phyloP scores from a whole-genome alignment of 129 eudicot species.

The Flaveria sonorensis region DNA sequence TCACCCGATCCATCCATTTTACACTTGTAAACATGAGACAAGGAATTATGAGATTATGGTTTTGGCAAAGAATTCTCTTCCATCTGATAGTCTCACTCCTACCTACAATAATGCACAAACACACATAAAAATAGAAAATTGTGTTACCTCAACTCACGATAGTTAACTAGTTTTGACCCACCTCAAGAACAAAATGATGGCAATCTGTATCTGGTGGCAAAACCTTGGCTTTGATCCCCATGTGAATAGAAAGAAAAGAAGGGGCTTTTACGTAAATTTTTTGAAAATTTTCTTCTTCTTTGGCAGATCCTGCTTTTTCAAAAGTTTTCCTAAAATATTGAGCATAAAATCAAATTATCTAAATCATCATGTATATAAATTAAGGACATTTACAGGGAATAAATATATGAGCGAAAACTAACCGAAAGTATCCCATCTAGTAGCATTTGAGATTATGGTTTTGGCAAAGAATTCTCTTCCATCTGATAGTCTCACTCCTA shows the following conservation, averaged over 20 bases:
- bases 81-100: conserved; percentile 86
- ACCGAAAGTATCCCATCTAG: conserved; percentile 99
- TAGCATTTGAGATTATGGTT: conserved; percentile 91
- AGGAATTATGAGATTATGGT: conserved; percentile 46
- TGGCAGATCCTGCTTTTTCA: conserved; percentile 76
- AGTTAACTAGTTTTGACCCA: conserved; percentile 19
- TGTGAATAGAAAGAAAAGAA: conserved; percentile 93
- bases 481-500: conserved; percentile 83
- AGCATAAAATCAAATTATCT: background rate
- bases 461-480: conserved; percentile 90
- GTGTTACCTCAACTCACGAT: conserved; percentile 5
- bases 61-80: conserved; percentile 86
- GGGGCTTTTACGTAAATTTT: conserved; percentile 92
- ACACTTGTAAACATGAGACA: background rate
- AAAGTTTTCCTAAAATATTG: conserved; percentile 67
- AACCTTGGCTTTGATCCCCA: conserved; percentile 89
- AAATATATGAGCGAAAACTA: conserved; percentile 33
- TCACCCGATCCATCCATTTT: background rate
- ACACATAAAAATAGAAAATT: background rate
- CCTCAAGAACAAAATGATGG: conserved; percentile 99
- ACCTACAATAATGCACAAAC: conserved; percentile 50
- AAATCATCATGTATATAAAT: background rate
- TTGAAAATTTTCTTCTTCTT: conserved; percentile 91
- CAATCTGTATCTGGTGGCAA: conserved; percentile 95
- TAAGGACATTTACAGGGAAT: conserved; percentile 8